phyloP scores from a whole-genome alignment of 208 protist genomes.

The Crithidia thermophila region DNA sequence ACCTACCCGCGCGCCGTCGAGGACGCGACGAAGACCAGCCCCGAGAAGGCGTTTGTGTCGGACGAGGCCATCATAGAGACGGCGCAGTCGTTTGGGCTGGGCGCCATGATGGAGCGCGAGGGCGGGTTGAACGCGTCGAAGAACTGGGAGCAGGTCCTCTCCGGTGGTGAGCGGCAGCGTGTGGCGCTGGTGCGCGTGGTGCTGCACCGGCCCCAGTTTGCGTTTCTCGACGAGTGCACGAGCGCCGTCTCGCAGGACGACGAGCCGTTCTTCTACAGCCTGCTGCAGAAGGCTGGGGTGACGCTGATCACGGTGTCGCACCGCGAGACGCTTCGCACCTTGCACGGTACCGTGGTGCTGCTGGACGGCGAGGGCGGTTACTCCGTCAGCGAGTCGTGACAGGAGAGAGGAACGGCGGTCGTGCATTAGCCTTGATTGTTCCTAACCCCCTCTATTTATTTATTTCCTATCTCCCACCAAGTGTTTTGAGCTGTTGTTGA shows the following conservation, averaged over 20 bases:
- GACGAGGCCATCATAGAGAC: constrained; percentile 62
- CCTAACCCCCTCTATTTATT: no score
- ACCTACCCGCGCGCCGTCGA: constrained; percentile 62
- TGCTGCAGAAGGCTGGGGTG: constrained; percentile 68
- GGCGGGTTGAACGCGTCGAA: constrained; percentile 76
- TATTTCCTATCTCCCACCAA: no score
- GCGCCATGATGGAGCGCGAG: constrained; percentile 69
- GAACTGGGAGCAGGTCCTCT: constrained; percentile 89
- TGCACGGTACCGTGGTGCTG: constrained; percentile 62
- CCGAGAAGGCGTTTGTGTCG: constrained; percentile 30
- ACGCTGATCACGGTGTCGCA: constrained; percentile 90
- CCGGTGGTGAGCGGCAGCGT: constrained; percentile 90
- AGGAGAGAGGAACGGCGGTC: not conserved
- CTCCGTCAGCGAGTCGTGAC: constrained; percentile 23
- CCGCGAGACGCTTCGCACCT: constrained; percentile 59
- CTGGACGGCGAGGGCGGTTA: constrained; percentile 73
- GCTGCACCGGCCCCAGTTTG: constrained; percentile 81
- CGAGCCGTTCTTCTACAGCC: constrained; percentile 69
- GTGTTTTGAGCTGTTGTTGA: no score
- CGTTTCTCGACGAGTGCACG: constrained; percentile 92
- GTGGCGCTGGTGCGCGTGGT: constrained; percentile 83
- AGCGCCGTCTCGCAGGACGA: constrained; percentile 88
- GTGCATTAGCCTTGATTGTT: not conserved
- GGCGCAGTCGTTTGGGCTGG: constrained; percentile 54
- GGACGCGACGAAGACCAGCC: constrained; percentile 22